These are phyloP conservation scores for Carex kokanica DNA, from an alignment of 176 grass and related monocot genomes.

Conservation along the genomic window DNA sequence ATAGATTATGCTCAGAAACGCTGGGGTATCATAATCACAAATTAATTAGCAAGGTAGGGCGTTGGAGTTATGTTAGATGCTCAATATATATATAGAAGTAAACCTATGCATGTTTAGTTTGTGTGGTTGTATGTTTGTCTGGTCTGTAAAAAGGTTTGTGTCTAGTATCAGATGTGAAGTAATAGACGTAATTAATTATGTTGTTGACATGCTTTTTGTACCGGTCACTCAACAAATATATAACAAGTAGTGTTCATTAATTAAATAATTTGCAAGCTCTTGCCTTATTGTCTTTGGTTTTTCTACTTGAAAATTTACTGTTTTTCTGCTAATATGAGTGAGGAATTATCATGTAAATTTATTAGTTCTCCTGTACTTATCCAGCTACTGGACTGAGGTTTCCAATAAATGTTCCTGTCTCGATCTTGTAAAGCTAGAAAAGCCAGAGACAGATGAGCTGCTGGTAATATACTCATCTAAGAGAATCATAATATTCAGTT, in stretches of 20 bases:
- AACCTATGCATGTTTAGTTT: neutral
- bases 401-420: neutral
- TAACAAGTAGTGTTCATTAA: neutral
- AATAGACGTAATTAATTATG: neutral
- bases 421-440: neutral
- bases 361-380: neutral
- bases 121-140: neutral
- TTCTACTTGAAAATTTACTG: neutral
- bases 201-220: neutral
- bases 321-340: neutral
- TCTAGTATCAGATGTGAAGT: neutral
- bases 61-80: too few species aligned
- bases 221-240: neutral
- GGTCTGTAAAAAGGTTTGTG: neutral
- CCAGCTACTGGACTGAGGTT: neutral
- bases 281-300: neutral
- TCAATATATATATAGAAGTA: too few species aligned
- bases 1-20: too few species aligned
- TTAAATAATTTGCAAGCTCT: neutral
- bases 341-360: neutral
- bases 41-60: too few species aligned
- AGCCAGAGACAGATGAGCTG: neutral
- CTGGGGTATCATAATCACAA: too few species aligned
- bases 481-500: too few species aligned
- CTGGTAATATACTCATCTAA: neutral